These are phyloP conservation scores for Fusarium tjaetaba DNA, from an alignment of 2,329 filamentous ascomycete genomes.

Conservation along the genomic window DNA sequence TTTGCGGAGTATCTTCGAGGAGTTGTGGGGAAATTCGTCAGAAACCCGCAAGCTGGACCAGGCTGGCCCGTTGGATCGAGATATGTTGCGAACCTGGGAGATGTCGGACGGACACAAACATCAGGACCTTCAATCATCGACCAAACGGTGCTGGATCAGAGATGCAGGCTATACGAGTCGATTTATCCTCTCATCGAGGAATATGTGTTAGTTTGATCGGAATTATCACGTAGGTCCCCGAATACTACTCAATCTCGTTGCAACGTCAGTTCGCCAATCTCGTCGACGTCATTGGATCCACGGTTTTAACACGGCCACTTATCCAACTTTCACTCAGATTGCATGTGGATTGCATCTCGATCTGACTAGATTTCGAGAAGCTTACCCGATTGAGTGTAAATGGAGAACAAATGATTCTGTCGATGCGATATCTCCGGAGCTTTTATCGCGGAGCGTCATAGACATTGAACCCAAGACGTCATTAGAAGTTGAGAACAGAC, in stretches of 20 bases:
- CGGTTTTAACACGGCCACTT: background rate
- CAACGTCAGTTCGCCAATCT: background rate
- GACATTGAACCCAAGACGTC: slow-evolving; percentile 18
- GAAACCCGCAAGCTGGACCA: slow-evolving; percentile 36
- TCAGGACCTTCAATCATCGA: slow-evolving; percentile 32
- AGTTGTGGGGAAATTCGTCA: slow-evolving; percentile 39
- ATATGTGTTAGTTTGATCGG: background rate
- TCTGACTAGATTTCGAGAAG: background rate
- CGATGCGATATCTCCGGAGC: slow-evolving; percentile 2
- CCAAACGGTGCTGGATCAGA: slow-evolving; percentile 23
- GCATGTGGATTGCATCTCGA: slow-evolving; percentile 2
- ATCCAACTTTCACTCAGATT: slow-evolving; percentile 10
- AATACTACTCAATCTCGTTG: background rate
- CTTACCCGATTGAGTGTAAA: slow-evolving; percentile 12
- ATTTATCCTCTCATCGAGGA: slow-evolving; percentile 29
- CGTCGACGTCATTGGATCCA: slow-evolving; percentile 25
- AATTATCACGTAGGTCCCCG: background rate
- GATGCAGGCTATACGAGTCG: slow-evolving; percentile 32
- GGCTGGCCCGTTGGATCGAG: slow-evolving; percentile 42
- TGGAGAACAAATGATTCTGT: background rate
- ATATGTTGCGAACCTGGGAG: slow-evolving; percentile 36
- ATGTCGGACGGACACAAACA: slow-evolving; percentile 7
- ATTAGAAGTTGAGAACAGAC: background rate
- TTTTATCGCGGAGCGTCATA: slow-evolving; percentile 18
- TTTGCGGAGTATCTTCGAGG: slow-evolving; percentile 38